Conservation (phyloP, 2,329 filamentous ascomycete species). For the Colletotrichum aenigma region DNA sequence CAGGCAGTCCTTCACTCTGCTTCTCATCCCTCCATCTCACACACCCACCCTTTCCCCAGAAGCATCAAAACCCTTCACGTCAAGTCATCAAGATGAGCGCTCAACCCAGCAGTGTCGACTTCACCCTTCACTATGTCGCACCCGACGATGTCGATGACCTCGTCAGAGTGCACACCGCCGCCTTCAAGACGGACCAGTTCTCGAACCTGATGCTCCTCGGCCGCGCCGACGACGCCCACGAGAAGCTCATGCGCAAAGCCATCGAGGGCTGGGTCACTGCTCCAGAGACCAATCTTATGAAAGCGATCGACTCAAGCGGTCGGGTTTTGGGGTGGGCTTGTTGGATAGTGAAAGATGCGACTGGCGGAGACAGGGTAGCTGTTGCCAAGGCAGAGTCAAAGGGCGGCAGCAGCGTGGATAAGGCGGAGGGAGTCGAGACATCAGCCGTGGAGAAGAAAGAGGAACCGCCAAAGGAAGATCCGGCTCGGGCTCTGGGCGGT, state of each 20-base stretch:
- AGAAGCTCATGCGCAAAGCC: background rate
- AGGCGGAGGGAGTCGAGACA: background rate
- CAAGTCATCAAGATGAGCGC: background rate
- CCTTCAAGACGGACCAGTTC: background rate
- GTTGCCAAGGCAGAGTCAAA: background rate
- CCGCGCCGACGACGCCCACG: background rate
- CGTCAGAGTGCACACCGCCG: background rate
- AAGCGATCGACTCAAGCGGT: background rate
- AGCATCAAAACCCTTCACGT: background rate
- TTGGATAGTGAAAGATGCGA: background rate
- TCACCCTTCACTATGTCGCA: background rate
- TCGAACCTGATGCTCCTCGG: constrained; percentile 8
- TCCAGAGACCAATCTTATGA: background rate
- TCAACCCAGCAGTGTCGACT: background rate
- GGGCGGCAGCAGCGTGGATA: too few species aligned
- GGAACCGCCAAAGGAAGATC: background rate
- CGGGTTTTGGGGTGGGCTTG: background rate
- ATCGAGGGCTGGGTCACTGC: background rate
- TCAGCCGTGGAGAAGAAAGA: background rate
- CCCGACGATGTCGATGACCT: background rate
- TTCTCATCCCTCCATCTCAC: background rate
- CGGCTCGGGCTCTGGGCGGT: background rate
- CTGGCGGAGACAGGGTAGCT: background rate
- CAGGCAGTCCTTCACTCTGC: background rate
- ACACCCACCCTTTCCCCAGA: background rate